A percentile compares a stretch with the other conserved stretches of the same genome.
phyloP scores from a whole-genome alignment of 1,139 yeast species.

The Lodderomyces margitis region DNA sequence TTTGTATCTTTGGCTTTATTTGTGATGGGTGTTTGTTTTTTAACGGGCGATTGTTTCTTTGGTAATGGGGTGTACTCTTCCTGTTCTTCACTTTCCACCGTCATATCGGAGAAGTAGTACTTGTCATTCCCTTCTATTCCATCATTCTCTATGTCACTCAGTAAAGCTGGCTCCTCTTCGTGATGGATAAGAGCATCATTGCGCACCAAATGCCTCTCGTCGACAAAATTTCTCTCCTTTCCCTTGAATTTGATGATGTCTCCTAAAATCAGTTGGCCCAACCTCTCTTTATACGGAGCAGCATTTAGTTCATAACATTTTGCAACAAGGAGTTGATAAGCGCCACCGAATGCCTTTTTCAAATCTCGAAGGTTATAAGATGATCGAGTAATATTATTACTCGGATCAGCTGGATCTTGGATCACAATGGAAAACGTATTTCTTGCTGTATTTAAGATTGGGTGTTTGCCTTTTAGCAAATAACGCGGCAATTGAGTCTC shows the following conservation, averaged over 20 bases:
- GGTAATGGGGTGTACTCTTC: constrained; percentile 7
- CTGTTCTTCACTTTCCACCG: constrained; percentile 37
- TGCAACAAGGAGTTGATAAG: constrained; percentile 75
- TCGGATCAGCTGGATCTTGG: constrained; percentile 84
- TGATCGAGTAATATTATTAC: constrained; percentile 83
- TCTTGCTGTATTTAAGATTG: constrained; percentile 52
- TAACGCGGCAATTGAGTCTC: constrained; percentile 52
- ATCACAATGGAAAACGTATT: constrained; percentile 70
- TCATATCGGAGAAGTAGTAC: constrained; percentile 43
- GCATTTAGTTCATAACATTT: constrained; percentile 58
- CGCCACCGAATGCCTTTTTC: constrained; percentile 88
- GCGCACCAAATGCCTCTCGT: constrained; percentile 63
- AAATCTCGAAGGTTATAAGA: constrained; percentile 79
- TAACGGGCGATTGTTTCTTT: background rate
- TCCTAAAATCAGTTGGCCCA: constrained; percentile 77
- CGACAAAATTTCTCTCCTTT: constrained; percentile 73
- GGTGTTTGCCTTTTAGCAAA: constrained; percentile 54
- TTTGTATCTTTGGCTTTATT: constrained; percentile 18
- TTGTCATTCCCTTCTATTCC: constrained; percentile 38
- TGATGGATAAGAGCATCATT: constrained; percentile 56
- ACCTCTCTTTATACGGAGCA: constrained; percentile 65
- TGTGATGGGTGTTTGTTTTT: constrained; percentile 13
- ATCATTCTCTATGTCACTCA: constrained; percentile 23
- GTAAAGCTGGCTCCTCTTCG: constrained; percentile 19
- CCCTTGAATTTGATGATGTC: constrained; percentile 78